Percentiles rank a stretch among this genome's conserved stretches.
Conservation (phyloP, 2,329 filamentous ascomycete species). For the Talaromyces sp. region DNA sequence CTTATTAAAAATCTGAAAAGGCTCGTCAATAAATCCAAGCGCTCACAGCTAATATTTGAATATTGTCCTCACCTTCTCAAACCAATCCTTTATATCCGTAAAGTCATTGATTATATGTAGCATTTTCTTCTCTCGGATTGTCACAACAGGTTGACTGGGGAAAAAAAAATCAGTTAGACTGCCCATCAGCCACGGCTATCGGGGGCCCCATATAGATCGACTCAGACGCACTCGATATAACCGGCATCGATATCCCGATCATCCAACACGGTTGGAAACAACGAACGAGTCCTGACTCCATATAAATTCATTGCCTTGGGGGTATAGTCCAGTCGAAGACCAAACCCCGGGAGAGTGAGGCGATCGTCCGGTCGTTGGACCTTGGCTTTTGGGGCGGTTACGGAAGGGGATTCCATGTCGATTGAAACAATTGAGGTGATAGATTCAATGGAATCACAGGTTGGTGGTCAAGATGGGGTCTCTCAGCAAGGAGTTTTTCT, state of each 20-base stretch:
- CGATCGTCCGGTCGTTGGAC: slow-evolving; percentile 12
- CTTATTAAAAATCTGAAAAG: slow-evolving; percentile 32
- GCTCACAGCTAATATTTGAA: neutral
- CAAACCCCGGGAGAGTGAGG: slow-evolving; percentile 33
- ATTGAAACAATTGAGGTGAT: neutral
- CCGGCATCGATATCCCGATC: slow-evolving; percentile 30
- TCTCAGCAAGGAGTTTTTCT: neutral
- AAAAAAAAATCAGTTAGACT: neutral
- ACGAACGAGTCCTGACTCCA: slow-evolving; percentile 27
- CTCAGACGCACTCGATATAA: slow-evolving; percentile 27
- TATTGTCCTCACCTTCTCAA: slow-evolving; percentile 29
- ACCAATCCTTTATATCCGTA: slow-evolving; percentile 42
- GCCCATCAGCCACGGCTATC: neutral
- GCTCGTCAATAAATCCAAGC: neutral
- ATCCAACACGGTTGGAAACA: slow-evolving; percentile 34
- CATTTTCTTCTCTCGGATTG: slow-evolving; percentile 40
- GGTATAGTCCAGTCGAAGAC: slow-evolving; percentile 29
- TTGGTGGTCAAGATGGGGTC: neutral
- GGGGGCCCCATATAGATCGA: neutral
- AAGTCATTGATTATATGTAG: slow-evolving; percentile 38
- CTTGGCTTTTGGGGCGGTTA: slow-evolving; percentile 11
- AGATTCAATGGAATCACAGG: neutral
- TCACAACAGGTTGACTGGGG: slow-evolving; percentile 27
- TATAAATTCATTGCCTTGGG: slow-evolving; percentile 27
- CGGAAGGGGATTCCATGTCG: slow-evolving; percentile 10